These are phyloP conservation scores for Erucastrum elatum DNA, from an alignment of 345 rosid genomes.

Conservation along the genomic window DNA sequence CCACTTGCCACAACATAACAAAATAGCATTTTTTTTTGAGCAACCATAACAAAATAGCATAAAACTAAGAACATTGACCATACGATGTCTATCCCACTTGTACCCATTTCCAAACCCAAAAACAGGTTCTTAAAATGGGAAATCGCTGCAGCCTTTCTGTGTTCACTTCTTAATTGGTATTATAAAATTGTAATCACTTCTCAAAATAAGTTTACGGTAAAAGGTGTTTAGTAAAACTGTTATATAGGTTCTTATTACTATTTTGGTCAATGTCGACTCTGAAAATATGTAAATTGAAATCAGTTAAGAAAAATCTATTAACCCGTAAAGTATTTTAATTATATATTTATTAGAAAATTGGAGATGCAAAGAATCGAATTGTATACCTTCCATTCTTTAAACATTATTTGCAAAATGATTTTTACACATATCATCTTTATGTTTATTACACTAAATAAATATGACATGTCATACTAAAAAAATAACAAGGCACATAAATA, in stretches of 20 bases:
- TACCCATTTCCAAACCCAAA: conserved; percentile 11
- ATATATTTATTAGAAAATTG: no score
- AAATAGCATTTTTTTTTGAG: no score
- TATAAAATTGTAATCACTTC: conserved; percentile 7
- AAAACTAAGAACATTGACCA: conserved; percentile 13
- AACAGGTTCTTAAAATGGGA: background rate
- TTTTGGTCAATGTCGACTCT: background rate
- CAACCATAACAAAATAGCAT: conserved; percentile 23
- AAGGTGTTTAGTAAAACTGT: background rate
- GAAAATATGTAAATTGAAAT: background rate
- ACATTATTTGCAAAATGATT: no score
- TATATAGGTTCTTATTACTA: background rate
- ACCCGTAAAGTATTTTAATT: no score
- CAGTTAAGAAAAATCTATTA: no score
- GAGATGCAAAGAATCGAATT: no score
- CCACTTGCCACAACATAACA: conserved; percentile 38
- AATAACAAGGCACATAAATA: no score
- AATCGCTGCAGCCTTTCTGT: conserved; percentile 1
- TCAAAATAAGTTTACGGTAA: background rate
- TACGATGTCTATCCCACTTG: conserved; percentile 23
- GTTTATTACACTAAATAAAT: no score
- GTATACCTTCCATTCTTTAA: no score
- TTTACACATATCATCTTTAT: no score
- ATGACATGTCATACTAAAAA: no score
- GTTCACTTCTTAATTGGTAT: background rate